Conservation (phyloP, 768 basidiomycete species). For the Amylocystis lapponica region DNA sequence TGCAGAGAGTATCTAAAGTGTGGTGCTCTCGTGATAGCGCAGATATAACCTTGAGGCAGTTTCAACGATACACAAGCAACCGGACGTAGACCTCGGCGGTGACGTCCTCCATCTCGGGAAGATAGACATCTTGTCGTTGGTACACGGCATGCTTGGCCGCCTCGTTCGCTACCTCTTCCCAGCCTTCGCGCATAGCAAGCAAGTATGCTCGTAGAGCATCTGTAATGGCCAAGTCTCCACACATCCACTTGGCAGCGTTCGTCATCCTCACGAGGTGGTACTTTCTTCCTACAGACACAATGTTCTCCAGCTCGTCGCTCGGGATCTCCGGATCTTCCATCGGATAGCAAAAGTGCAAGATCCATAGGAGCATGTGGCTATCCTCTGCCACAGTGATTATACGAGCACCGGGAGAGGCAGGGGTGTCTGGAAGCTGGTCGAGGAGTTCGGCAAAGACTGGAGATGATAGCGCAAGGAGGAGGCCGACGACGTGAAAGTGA, state of each 20-base stretch:
- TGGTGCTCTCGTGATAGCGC: too few species aligned
- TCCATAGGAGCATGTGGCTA: background rate
- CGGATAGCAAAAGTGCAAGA: slow-evolving; percentile 5
- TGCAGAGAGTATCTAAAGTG: too few species aligned
- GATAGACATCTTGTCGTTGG: background rate
- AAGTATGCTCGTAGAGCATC: slow-evolving; percentile 1
- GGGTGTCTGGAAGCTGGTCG: background rate
- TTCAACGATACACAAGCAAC: background rate
- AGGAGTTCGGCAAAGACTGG: slow-evolving; percentile 16
- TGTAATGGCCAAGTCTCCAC: background rate
- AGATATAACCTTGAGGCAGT: background rate
- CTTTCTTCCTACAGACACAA: background rate
- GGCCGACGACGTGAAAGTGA: slow-evolving; percentile 18
- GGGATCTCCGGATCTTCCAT: slow-evolving; percentile 3
- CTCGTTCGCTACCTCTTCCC: background rate
- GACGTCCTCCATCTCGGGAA: slow-evolving; percentile 7
- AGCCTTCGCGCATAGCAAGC: background rate
- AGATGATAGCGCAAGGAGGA: slow-evolving; percentile 24
- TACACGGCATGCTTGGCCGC: background rate
- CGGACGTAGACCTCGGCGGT: slow-evolving; percentile 2
- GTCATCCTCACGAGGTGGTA: slow-evolving; percentile 3
- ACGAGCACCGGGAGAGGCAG: background rate
- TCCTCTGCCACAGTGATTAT: background rate
- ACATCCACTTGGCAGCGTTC: slow-evolving; percentile 3
- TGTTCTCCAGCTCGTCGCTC: slow-evolving; percentile 3